Conservation (phyloP, 306 rosid species). For the Corylus americana region DNA sequence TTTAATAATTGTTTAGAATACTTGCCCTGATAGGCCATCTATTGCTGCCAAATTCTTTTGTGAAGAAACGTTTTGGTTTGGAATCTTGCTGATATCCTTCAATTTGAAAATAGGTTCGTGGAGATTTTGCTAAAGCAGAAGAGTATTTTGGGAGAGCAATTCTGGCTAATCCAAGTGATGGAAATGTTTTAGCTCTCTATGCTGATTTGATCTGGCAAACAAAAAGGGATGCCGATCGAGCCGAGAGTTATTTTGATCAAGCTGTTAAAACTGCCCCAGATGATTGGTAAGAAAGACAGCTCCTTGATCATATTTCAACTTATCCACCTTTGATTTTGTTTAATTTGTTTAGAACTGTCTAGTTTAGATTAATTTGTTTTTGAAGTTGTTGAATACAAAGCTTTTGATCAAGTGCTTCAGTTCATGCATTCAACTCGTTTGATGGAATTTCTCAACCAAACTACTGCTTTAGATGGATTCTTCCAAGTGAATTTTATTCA, state of each 20-base stretch:
- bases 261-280: constrained; percentile 66
- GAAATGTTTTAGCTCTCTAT: constrained; percentile 48
- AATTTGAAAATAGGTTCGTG: constrained; percentile 48
- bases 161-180: constrained; percentile 65
- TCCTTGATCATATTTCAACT: background rate
- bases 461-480: background rate
- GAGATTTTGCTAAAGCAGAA: constrained; percentile 66
- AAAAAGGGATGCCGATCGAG: constrained; percentile 58
- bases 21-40: background rate
- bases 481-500: background rate
- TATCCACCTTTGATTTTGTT: background rate
- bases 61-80: background rate
- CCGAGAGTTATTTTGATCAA: constrained; percentile 68
- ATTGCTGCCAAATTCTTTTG: background rate
- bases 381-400: background rate
- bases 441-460: background rate
- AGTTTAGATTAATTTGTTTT: background rate
- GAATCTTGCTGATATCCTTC: constrained; percentile 10
- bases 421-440: background rate
- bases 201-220: constrained; percentile 72
- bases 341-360: no score
- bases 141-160: constrained; percentile 76
- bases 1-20: background rate
- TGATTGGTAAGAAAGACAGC: constrained; percentile 50
- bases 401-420: background rate